These are phyloP conservation scores for Suillus tomentosus DNA, from an alignment of 768 basidiomycete species.

Conservation along the genomic window DNA sequence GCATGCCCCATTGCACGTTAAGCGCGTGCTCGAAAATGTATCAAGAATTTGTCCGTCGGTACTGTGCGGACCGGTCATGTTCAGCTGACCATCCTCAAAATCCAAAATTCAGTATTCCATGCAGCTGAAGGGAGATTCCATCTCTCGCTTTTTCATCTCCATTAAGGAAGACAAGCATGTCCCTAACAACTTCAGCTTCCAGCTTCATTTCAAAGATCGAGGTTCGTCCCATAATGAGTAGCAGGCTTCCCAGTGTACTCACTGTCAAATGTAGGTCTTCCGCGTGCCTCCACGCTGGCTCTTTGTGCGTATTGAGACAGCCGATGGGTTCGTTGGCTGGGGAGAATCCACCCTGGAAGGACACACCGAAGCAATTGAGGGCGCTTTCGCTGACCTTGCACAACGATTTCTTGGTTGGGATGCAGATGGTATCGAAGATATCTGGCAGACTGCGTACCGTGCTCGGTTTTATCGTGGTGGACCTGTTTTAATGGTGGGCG, in stretches of 20 bases:
- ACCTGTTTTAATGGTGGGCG: constrained; percentile 62
- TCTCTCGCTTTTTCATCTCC: neutral
- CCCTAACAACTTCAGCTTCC: constrained; percentile 17
- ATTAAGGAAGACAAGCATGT: constrained; percentile 12
- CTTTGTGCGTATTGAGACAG: constrained; percentile 69
- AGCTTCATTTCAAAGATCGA: constrained; percentile 33
- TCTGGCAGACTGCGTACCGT: constrained; percentile 67
- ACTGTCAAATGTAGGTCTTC: constrained; percentile 44
- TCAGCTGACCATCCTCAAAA: constrained; percentile 1
- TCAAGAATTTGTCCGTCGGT: constrained; percentile 1
- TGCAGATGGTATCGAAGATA: constrained; percentile 69
- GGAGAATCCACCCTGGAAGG: constrained; percentile 74
- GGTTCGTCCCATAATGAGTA: constrained; percentile 14
- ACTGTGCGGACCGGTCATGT: neutral
- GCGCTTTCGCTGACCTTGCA: constrained; percentile 59
- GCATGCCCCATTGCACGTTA: neutral
- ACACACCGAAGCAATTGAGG: constrained; percentile 75
- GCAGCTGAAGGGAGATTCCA: neutral
- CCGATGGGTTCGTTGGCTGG: constrained; percentile 68
- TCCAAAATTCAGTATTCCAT: neutral
- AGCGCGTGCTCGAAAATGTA: neutral
- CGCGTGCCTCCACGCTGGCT: constrained; percentile 75
- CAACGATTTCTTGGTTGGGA: constrained; percentile 62
- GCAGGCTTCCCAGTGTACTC: neutral
- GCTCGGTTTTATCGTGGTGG: constrained; percentile 76